phyloP scores from a whole-genome alignment of 257 asterid genomes.

The Ligustrum vulgare region DNA sequence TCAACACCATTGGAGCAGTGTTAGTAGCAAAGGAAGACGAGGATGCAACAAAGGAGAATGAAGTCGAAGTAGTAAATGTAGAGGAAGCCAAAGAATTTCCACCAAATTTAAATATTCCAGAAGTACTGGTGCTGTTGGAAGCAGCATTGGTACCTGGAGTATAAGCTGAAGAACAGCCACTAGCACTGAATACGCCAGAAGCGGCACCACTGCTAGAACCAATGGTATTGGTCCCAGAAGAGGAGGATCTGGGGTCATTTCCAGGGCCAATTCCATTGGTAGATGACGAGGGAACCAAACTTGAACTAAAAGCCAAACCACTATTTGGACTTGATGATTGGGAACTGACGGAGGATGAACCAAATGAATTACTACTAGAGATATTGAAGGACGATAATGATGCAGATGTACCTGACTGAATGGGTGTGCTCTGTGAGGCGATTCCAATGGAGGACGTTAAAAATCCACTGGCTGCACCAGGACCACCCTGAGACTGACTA shows the following conservation, averaged over 20 bases:
- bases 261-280: conserved; percentile 30
- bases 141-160: conserved; percentile 25
- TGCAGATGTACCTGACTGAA: conserved; percentile 27
- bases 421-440: conserved; percentile 32
- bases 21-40: conserved; percentile 12
- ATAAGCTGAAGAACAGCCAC: conserved; percentile 25
- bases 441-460: conserved; percentile 17
- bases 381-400: conserved; percentile 30
- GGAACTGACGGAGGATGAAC: conserved; percentile 32
- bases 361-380: conserved; percentile 26
- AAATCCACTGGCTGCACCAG: conserved; percentile 38
- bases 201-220: conserved; percentile 29
- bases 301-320: conserved; percentile 35
- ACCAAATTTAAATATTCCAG: conserved; percentile 37
- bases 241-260: conserved; percentile 36
- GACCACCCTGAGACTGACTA: conserved; percentile 34
- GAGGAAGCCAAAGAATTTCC: conserved; percentile 46
- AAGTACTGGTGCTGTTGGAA: conserved; percentile 25
- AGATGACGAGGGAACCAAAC: conserved; percentile 41
- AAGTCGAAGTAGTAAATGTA: conserved; percentile 10
- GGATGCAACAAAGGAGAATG: too few species aligned
- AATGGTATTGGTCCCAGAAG: conserved; percentile 25
- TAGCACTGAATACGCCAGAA: not conserved
- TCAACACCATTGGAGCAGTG: conserved; percentile 35
- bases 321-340: conserved; percentile 20